Base-by-base conservation (phyloP, 2,329 filamentous ascomycete genomes). In the Alternaria sp. region DNA sequence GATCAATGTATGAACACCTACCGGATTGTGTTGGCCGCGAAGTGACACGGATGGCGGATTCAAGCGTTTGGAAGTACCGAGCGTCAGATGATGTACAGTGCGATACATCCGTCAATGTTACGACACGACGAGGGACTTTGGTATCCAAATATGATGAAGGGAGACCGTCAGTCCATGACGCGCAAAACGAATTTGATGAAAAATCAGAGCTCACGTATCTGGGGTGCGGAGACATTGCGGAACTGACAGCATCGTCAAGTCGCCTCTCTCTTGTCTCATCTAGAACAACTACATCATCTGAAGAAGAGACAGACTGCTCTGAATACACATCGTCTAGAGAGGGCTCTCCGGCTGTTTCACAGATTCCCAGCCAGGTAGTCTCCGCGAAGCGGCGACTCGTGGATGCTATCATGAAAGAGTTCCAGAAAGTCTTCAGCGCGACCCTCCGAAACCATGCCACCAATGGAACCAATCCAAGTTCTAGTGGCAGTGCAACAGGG, bases 61-160 rank as follows among this genome's bases (percentile, higher is more conserved):
- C n/a, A 0, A 40, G 38, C n/a, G n/a, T 18, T 2, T 2, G 36
- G 9, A 20, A 2, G 0, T 0, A 40, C 38, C n/a, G 38, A 20
- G 38, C 12, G n/a, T 20, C n/a, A 18, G 12, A 40, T 14, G n/a
- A 40, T 20, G 12, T 20, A 18, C 7, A 3, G 2, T 11, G 38
- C 9, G 9, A 1, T 40, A 10, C 4, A n/a, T 40, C 38, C 18
- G 1, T 40, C 0, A 0, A 40, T 0, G 4, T n/a, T 5, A 12
- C 38, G 38, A 20, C 8, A 20, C n/a, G 8, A 0, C 9, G 12
- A 20, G 10, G 0, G 9, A 20, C 12, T 5, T 40, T 40, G 16
- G 38, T 40, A 40, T 20, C 2, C 38, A n/a, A 40, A 40, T 0
- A 20, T 4, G 8, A 3, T n/a, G n/a, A 20, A 40, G n/a, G 10